Base-by-base conservation (phyloP, 805 yeast genomes). In the Suhomyces prunicola region DNA sequence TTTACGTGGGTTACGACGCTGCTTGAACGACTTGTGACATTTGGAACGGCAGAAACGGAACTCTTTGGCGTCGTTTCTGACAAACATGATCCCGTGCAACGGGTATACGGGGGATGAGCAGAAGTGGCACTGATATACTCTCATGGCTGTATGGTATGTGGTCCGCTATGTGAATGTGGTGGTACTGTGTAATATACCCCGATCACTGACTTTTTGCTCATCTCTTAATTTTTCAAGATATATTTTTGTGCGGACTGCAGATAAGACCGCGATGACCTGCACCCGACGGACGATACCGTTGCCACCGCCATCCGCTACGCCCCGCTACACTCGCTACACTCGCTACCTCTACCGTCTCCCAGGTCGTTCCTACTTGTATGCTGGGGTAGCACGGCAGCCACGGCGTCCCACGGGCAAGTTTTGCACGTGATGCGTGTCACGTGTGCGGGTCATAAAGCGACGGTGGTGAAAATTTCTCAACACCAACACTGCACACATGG, bases 1-100 rank as follows among this genome's bases (percentile, higher is more conserved):
- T 74, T 94, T 94, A 78, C 99, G 87, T 63, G 99, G 99, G 78
- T 94, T 94, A 75, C 99, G 87, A 80, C 97, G 91, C 78, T 91
- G 96, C 72, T 94, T 94, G 85, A 94, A 94, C 52, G 91, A 87
- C 71, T 92, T 90, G 77, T 94, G 99, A 78, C 99, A 94, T 71
- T 94, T 94, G 56, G 98, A 91, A 70, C 97, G 90, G 62, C 99
- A 94, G 78, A 94, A 94, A 65, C 97, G 81, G 72, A 94, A 94
- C 74, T 91, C 98, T 70, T 94, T 94, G 60, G 98, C 96, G 68
- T 94, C 99, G 71, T 94, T 94, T 75, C 99, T 87, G 57, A 94
- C 98, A 75, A 92, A 94, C 90, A 90, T 88, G 67, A 94, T 91
- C 57, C 99, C 99, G 66, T 91, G 96, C 51, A 70, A 65, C 22